Conservation (phyloP, 2,329 filamentous ascomycete genomes). For the Trichoderma lentiforme region DNA sequence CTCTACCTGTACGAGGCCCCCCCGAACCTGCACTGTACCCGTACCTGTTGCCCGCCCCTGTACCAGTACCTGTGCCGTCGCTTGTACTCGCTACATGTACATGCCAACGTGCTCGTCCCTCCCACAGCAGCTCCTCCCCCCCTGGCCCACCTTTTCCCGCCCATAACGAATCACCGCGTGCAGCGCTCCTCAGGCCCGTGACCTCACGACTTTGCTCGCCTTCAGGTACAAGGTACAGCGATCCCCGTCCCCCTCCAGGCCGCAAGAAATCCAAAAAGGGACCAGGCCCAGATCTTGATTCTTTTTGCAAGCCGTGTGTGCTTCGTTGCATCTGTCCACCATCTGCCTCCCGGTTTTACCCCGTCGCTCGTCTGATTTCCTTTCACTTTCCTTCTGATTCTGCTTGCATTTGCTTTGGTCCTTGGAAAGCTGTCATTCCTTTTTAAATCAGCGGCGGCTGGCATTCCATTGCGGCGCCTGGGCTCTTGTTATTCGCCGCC, state of each 20-base stretch:
- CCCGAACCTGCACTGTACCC: not conserved
- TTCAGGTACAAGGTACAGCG: conserved; percentile 17
- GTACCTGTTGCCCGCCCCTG: not conserved
- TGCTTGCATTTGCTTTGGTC: not conserved
- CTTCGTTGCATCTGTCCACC: conserved; percentile 18
- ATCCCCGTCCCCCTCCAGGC: not conserved
- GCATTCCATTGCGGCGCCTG: conserved; percentile 8
- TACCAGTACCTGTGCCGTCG: not conserved
- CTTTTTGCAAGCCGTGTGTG: conserved; percentile 13
- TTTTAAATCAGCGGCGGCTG: conserved; percentile 13
- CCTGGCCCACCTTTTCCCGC: conserved; percentile 4
- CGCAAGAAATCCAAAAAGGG: conserved; percentile 14
- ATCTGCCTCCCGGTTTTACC: not conserved
- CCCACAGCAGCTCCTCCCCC: not conserved
- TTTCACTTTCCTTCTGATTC: conserved; percentile 3
- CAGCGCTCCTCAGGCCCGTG: conserved; percentile 24
- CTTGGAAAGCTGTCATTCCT: conserved; percentile 15
- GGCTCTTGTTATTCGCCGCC: conserved; percentile 6
- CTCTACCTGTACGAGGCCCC: not conserved
- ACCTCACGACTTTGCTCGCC: conserved; percentile 27
- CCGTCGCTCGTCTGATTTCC: conserved; percentile 15
- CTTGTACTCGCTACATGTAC: conserved; percentile 6
- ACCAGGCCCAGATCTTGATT: conserved; percentile 15
- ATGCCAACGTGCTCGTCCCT: not conserved
- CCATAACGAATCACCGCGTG: conserved; percentile 22